Conservation (phyloP, 129 eudicot genomes). For the Artemisia tridentata region DNA sequence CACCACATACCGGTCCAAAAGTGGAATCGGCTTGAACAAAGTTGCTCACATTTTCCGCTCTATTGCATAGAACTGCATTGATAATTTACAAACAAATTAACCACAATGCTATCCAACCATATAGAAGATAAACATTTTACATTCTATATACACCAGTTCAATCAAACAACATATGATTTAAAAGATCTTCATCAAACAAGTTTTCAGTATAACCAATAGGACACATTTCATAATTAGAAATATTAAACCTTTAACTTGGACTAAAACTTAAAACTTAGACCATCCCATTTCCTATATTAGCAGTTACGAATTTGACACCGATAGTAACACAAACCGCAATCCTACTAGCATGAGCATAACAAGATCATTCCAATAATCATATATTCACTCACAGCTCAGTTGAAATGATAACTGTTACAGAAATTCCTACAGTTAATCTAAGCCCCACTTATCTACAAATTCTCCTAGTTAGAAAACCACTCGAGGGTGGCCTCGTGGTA, state of each 20-base stretch:
- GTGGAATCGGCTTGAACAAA: conserved; percentile 68
- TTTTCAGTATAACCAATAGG: not conserved
- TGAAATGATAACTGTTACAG: not conserved
- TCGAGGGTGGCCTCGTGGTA: too few relatives aligned
- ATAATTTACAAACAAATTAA: conserved; percentile 16
- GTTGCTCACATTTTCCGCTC: conserved; percentile 85
- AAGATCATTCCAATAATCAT: conserved; percentile 8
- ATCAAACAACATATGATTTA: not conserved
- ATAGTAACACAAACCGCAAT: not conserved
- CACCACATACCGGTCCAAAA: conserved; percentile 65
- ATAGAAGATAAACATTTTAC: conserved; percentile 1
- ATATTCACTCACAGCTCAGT: conserved; percentile 13
- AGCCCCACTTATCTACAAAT: too few relatives aligned
- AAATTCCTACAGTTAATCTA: not conserved
- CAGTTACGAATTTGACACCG: conserved; percentile 3
- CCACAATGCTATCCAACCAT: not conserved
- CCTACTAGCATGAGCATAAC: conserved; percentile 3
- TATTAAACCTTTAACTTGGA: conserved; percentile 8
- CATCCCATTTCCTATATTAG: not conserved
- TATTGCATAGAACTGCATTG: conserved; percentile 65
- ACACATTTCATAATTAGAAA: conserved; percentile 12
- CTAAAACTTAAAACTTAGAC: not conserved
- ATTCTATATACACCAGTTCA: conserved; percentile 20
- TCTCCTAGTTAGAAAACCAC: too few relatives aligned
- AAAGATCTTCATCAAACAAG: not conserved